These are phyloP conservation scores for Goniomonas avonlea DNA, from an alignment of 78 protist genomes.

Conservation along the genomic window DNA sequence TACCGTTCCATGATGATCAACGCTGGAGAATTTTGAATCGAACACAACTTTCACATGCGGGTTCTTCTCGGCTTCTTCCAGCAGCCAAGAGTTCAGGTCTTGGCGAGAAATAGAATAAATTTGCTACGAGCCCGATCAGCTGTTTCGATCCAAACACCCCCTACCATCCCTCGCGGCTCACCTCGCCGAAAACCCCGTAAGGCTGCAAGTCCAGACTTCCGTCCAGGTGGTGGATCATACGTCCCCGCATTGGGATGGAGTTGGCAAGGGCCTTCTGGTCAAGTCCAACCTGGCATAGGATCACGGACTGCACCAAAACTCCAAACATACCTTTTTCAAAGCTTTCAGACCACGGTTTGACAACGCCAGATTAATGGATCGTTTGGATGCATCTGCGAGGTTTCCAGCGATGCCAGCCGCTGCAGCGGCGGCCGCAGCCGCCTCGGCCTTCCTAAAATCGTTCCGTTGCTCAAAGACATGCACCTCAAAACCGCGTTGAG, in stretches of 20 bases:
- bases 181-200: not conserved
- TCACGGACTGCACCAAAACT: no score
- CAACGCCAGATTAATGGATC: slow-evolving; percentile 12
- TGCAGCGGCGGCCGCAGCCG: not conserved
- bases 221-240: not conserved
- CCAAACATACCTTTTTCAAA: no score
- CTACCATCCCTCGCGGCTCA: no score
- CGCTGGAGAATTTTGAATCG: not conserved
- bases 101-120: not conserved
- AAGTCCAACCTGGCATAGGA: no score
- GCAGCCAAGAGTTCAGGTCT: not conserved
- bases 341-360: not conserved
- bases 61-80: not conserved
- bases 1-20: not conserved
- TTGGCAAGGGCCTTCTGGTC: not conserved
- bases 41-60: not conserved
- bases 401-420: not conserved
- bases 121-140: no score
- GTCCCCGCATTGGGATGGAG: not conserved
- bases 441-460: not conserved
- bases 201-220: not conserved
- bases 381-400: not conserved
- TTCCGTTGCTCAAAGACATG: not conserved
- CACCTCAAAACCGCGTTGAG: not conserved
- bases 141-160: no score